A percentile compares a stretch with the other conserved stretches of the same genome.
Conservation (phyloP, 371 early-diverging fungal genomes). For the Mucor velutinosus region DNA sequence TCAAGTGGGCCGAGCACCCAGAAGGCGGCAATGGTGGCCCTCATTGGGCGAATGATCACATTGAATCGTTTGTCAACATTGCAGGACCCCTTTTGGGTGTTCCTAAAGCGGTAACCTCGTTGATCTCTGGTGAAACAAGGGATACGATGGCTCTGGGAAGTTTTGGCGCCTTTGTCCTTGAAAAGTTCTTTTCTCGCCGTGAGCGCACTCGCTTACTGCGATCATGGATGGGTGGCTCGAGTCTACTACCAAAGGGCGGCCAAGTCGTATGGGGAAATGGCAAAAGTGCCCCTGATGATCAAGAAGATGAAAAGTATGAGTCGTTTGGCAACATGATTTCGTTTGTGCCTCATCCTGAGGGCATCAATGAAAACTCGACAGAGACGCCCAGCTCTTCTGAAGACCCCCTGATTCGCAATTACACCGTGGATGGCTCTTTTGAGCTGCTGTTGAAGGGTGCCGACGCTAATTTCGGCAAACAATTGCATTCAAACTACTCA, state of each 20-base stretch:
- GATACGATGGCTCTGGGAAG: slow-evolving; percentile 86
- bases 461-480: slow-evolving; percentile 48
- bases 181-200: slow-evolving; percentile 81
- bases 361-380: slow-evolving; percentile 18
- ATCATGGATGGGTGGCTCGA: slow-evolving; percentile 81
- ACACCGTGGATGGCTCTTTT: slow-evolving; percentile 60
- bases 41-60: slow-evolving; percentile 81
- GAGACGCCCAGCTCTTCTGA: slow-evolving; percentile 11
- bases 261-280: slow-evolving; percentile 79
- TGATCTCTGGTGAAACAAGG: slow-evolving; percentile 83
- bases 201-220: slow-evolving; percentile 82
- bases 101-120: slow-evolving; percentile 80
- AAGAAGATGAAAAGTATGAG: slow-evolving; percentile 22
- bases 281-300: slow-evolving; percentile 70
- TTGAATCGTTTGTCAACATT: slow-evolving; percentile 85
- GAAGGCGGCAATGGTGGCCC: slow-evolving; percentile 76
- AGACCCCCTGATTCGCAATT: slow-evolving; percentile 33
- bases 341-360: slow-evolving; percentile 29
- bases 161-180: slow-evolving; percentile 79
- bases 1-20: slow-evolving; percentile 89
- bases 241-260: slow-evolving; percentile 90
- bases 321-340: slow-evolving; percentile 49
- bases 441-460: slow-evolving; percentile 56
- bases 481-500: slow-evolving; percentile 64
- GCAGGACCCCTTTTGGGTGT: slow-evolving; percentile 90